Percentiles rank a stretch among this genome's conserved stretches.
These are phyloP conservation scores for Asclepias syriaca DNA, from an alignment of 257 asterid species.

Conservation along the genomic window DNA sequence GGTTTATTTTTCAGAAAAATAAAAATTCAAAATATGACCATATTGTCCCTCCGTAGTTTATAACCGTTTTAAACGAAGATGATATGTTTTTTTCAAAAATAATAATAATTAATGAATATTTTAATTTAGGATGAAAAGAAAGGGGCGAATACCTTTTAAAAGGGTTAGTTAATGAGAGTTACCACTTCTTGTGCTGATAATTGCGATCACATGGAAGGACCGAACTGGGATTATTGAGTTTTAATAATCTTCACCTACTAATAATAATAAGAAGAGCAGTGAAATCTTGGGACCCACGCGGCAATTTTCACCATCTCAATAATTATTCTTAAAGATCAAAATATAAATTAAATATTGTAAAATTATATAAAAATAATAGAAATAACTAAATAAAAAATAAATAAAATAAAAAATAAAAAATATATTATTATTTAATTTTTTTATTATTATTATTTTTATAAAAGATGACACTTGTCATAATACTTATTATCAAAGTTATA, in stretches of 20 bases:
- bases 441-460: too few species aligned
- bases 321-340: not conserved
- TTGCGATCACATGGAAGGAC: slow-evolving; percentile 18
- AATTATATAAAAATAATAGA: too few species aligned
- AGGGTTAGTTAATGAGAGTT: slow-evolving; percentile 2
- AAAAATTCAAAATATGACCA: slow-evolving; percentile 43
- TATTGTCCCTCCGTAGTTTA: slow-evolving; percentile 26
- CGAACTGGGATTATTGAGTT: not conserved
- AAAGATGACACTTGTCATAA: too few species aligned
- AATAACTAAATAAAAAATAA: too few species aligned
- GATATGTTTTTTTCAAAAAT: not conserved
- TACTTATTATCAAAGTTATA: too few species aligned
- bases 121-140: slow-evolving; percentile 2
- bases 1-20: slow-evolving; percentile 1
- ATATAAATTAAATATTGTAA: not conserved
- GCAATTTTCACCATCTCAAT: not conserved
- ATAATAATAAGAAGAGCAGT: not conserved
- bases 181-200: slow-evolving; percentile 10
- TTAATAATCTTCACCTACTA: not conserved
- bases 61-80: slow-evolving; percentile 18
- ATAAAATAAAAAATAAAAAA: too few species aligned
- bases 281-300: not conserved
- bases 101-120: slow-evolving; percentile 7
- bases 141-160: not conserved
- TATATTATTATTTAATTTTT: too few species aligned